A percentile compares a stretch with the other conserved stretches of the same genome.
Conservation (phyloP, 2,329 filamentous ascomycete genomes). For the Cladobotryum mycophilum region DNA sequence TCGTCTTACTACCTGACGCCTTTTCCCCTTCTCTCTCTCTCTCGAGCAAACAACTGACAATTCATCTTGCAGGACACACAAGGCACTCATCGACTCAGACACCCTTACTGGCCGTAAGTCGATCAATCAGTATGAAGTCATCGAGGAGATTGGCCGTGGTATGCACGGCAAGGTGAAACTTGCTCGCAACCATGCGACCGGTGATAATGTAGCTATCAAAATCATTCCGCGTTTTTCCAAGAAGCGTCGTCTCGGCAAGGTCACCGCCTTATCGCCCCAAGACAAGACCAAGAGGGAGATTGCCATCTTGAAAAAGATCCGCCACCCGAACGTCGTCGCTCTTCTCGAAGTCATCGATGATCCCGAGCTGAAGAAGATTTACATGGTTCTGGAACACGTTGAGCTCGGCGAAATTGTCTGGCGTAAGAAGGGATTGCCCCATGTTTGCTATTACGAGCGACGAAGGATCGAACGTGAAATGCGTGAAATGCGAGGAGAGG, state of each 20-base stretch:
- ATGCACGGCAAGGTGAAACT: conserved; percentile 98
- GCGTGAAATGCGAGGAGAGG: conserved; percentile 38
- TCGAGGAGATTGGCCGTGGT: conserved; percentile 91
- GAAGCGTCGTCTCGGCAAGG: conserved; percentile 81
- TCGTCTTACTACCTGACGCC: background rate
- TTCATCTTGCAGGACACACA: conserved; percentile 60
- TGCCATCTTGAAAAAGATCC: conserved; percentile 95
- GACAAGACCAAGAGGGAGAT: conserved; percentile 93
- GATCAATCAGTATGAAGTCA: conserved; percentile 96
- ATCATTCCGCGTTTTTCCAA: conserved; percentile 96
- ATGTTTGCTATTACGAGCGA: conserved; percentile 78
- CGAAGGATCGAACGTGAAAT: conserved; percentile 70
- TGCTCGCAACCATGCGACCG: conserved; percentile 70
- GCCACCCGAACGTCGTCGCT: conserved; percentile 94
- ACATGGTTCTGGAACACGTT: conserved; percentile 93
- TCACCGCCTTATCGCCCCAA: conserved; percentile 57
- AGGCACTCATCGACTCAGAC: conserved; percentile 85
- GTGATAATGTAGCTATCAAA: conserved; percentile 88
- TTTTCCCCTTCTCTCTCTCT: background rate
- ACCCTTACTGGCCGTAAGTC: conserved; percentile 84
- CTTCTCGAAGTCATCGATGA: conserved; percentile 97
- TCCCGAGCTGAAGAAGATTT: conserved; percentile 92
- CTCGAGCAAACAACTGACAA: background rate
- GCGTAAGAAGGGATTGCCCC: conserved; percentile 80
- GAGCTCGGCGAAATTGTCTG: conserved; percentile 91